phyloP scores from a whole-genome alignment of 2,329 filamentous ascomycete genomes.

The Akanthomyces muscarius region DNA sequence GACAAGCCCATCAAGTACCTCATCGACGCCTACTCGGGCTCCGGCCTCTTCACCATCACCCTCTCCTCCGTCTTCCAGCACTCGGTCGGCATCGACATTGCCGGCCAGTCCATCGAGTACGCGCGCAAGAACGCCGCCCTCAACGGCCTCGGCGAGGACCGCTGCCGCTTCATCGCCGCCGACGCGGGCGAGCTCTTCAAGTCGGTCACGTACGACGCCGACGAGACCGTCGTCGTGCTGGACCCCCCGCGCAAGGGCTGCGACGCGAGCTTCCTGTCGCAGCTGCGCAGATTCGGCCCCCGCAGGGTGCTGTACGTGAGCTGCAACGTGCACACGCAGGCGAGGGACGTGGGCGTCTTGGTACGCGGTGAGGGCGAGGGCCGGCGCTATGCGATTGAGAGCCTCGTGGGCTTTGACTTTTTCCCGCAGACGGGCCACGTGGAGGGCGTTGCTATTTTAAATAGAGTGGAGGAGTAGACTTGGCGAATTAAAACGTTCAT shows the following conservation, averaged over 20 bases:
- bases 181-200: constrained; percentile 83
- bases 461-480: constrained; percentile 43
- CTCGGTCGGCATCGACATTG: constrained; percentile 87
- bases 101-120: constrained; percentile 69
- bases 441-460: constrained; percentile 63
- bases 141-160: constrained; percentile 64
- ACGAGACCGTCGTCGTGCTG: constrained; percentile 88
- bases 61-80: constrained; percentile 80
- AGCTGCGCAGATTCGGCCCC: constrained; percentile 75
- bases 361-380: constrained; percentile 60
- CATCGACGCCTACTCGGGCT: constrained; percentile 96
- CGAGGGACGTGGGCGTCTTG: constrained; percentile 82
- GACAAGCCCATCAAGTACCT: constrained; percentile 67
- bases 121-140: constrained; percentile 73
- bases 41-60: constrained; percentile 93
- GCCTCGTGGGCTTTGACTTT: constrained; percentile 89
- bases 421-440: constrained; percentile 83
- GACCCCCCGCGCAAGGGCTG: constrained; percentile 97
- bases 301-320: constrained; percentile 86
- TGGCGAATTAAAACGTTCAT: neutral
- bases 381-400: constrained; percentile 78
- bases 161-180: constrained; percentile 82
- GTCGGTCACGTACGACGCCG: constrained; percentile 65
- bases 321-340: constrained; percentile 97
- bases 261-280: constrained; percentile 75